Conservation (phyloP, 2,329 filamentous ascomycete genomes). For the Pestalotiopsis sp. region DNA sequence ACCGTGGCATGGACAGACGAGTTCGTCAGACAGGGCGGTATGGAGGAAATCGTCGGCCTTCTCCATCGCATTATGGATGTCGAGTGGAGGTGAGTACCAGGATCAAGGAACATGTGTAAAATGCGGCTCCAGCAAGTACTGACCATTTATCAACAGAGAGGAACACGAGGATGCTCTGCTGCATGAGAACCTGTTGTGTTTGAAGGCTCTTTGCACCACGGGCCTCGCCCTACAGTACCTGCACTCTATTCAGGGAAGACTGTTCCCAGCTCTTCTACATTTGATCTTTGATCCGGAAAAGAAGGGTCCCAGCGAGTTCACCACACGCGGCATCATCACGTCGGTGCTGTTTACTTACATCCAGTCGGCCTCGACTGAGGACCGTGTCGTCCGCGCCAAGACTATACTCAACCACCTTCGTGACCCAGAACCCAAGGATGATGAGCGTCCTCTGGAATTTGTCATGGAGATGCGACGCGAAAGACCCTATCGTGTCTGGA, state of each 20-base stretch:
- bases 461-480: constrained; percentile 86
- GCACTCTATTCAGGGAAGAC: constrained; percentile 71
- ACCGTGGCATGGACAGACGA: constrained; percentile 93
- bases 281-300: constrained; percentile 98
- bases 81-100: constrained; percentile 78
- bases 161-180: constrained; percentile 93
- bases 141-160: constrained; percentile 56
- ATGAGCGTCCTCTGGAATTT: constrained; percentile 77
- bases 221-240: constrained; percentile 82
- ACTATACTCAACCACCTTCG: constrained; percentile 78
- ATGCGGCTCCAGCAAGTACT: not conserved
- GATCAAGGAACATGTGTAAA: not conserved
- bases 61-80: constrained; percentile 91
- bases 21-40: constrained; percentile 86
- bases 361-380: constrained; percentile 60
- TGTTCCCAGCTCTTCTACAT: constrained; percentile 82
- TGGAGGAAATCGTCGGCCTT: constrained; percentile 85
- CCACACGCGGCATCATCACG: constrained; percentile 85
- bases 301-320: constrained; percentile 96
- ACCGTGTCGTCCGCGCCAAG: constrained; percentile 67
- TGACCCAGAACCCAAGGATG: constrained; percentile 75
- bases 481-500: constrained; percentile 90
- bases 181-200: constrained; percentile 86
- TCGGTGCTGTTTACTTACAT: constrained; percentile 89
- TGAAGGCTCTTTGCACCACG: constrained; percentile 93